Conservation (phyloP, 805 yeast genomes). For the Isabelozyma pseudorhagii region DNA sequence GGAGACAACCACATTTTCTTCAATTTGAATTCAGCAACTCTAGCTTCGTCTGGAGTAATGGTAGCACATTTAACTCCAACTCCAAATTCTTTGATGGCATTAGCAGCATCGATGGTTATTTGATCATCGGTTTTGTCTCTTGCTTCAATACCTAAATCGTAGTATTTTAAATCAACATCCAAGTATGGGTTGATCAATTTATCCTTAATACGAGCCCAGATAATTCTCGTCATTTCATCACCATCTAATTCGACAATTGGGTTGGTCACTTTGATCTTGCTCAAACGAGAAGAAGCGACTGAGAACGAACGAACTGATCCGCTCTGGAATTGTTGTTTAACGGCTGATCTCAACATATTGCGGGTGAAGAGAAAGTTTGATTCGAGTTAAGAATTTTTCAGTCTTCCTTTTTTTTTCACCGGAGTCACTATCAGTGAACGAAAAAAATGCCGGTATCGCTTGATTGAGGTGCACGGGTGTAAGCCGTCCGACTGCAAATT, state of each 20-base stretch:
- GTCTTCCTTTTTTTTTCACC: no score
- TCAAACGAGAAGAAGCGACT: constrained; percentile 1
- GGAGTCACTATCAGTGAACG: no score
- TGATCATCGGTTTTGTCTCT: constrained; percentile 72
- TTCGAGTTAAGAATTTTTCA: no score
- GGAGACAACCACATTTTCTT: constrained; percentile 86
- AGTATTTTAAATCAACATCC: constrained; percentile 72
- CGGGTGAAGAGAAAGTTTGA: not conserved
- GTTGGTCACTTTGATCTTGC: constrained; percentile 63
- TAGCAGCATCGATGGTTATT: constrained; percentile 75
- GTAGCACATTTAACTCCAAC: constrained; percentile 86
- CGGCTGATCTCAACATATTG: constrained; percentile 7
- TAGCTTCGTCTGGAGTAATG: constrained; percentile 77
- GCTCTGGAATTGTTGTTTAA: no score
- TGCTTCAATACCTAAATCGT: constrained; percentile 65
- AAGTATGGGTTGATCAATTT: constrained; percentile 66
- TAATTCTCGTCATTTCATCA: constrained; percentile 84
- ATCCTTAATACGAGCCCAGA: constrained; percentile 73
- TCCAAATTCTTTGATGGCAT: constrained; percentile 70
- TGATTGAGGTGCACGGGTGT: no score
- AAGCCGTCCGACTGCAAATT: no score
- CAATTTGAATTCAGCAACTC: constrained; percentile 70
- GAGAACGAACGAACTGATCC: constrained; percentile 10
- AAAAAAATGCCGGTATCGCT: no score
- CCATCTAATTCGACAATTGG: constrained; percentile 82